phyloP scores from a whole-genome alignment of 2,329 filamentous ascomycete genomes.

The Beauveria caledonica region DNA sequence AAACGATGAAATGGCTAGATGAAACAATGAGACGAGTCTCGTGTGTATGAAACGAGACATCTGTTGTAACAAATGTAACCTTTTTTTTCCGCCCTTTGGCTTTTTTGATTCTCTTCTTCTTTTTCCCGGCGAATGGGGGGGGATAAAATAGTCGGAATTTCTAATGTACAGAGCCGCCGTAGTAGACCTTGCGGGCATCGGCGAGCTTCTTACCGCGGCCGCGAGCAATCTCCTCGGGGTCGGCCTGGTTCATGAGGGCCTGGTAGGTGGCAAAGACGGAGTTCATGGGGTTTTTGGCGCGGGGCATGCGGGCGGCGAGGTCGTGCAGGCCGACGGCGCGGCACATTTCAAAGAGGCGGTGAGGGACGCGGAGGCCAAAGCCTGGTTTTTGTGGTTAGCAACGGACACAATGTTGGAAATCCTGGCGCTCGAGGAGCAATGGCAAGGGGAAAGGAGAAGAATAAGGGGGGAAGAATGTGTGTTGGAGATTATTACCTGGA shows the following conservation, averaged over 20 bases:
- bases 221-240: constrained; percentile 83
- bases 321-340: constrained; percentile 80
- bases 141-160: neutral
- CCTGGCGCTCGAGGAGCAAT: no score
- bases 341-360: constrained; percentile 91
- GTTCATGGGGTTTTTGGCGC: constrained; percentile 95
- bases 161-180: constrained; percentile 66
- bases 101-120: neutral
- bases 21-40: no score
- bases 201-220: constrained; percentile 92
- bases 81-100: neutral
- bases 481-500: constrained; percentile 57
- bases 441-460: neutral
- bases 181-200: constrained; percentile 95
- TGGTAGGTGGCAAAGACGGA: constrained; percentile 85
- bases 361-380: constrained; percentile 86
- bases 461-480: neutral
- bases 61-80: neutral
- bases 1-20: no score
- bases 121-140: neutral
- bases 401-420: neutral
- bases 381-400: constrained; percentile 42
- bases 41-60: no score
- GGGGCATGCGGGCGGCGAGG: constrained; percentile 71
- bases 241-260: constrained; percentile 72